Base-by-base conservation (phyloP, 2,329 filamentous ascomycete genomes). In the Trichoderma citrinoviride region DNA sequence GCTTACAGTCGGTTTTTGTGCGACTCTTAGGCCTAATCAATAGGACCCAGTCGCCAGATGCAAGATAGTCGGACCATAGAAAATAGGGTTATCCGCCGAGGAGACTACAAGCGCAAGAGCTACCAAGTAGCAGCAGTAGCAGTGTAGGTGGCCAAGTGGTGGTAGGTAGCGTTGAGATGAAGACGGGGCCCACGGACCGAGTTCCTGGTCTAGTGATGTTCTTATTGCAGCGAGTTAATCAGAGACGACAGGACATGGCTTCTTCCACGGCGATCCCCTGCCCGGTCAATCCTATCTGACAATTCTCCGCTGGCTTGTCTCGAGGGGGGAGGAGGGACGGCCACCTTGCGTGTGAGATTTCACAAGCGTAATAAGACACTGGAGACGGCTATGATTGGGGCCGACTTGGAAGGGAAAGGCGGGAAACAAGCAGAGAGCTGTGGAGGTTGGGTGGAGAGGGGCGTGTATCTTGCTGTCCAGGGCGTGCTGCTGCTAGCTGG, bases 1-100 rank as follows among this genome's bases (percentile, higher is more conserved):
- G 78, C 76, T 77, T 74, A 73, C 72, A 70, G 74, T 77, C 76
- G 77, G 77, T 74, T 81, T 80, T 82, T 82, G 81, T 83, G 80
- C 76, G 77, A 82, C 80, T 81, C 77, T 75, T 75, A 75, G 67
- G 71, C 69, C 62, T 70, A 69, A 67, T 69, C 67, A 58, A 67
- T 73, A 75, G 73, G 74, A 76, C 74, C 74, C 74, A 76, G 77
- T 68, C 63, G 43, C 60, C 67, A 70, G 69, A 77, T 78, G 77
- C 77, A 77, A 79, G 77, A 77, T 76, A 79, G 77, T 77, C 76
- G 76, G 77, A 77, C 75, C 78, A 67, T 68, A 75, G 75, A 69
- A 69, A 73, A 75, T 76, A 75, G 74, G 75, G 73, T 71, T 63
- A 70, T 70, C 69, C 70, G 74, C 71, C 71, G 71, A 72, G 69